phyloP scores from a whole-genome alignment of 805 yeast species.

The Candida sithepensis region DNA sequence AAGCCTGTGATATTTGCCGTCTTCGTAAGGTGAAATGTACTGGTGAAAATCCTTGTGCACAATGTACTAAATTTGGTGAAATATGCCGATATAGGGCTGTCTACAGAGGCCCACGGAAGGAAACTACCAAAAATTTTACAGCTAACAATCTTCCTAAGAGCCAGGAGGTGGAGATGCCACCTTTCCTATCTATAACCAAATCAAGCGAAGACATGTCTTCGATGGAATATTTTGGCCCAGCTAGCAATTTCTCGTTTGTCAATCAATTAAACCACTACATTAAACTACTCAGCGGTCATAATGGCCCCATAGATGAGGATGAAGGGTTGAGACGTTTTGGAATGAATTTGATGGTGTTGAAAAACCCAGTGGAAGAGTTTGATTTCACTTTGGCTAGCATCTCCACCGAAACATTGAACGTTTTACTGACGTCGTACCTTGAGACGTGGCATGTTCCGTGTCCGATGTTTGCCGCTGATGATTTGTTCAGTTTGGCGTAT shows the following conservation, averaged over 20 bases:
- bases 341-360: constrained; percentile 12
- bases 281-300: constrained; percentile 3
- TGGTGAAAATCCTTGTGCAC: constrained; percentile 7
- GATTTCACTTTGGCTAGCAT: constrained; percentile 12
- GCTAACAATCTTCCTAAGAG: background rate
- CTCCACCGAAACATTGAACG: constrained; percentile 9
- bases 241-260: constrained; percentile 24
- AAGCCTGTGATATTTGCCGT: constrained; percentile 19
- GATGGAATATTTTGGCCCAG: constrained; percentile 25
- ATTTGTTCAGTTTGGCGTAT: constrained; percentile 12
- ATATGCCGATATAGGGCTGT: constrained; percentile 10
- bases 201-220: constrained; percentile 7
- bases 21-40: constrained; percentile 14
- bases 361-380: constrained; percentile 9
- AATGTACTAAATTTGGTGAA: constrained; percentile 17
- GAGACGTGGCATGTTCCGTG: constrained; percentile 22
- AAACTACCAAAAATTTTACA: background rate
- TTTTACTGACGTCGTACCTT: constrained; percentile 16
- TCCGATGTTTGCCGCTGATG: constrained; percentile 21
- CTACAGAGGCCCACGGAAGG: constrained; percentile 1
- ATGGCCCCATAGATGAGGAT: constrained; percentile 8
- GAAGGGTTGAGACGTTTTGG: constrained; percentile 22
- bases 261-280: constrained; percentile 22
- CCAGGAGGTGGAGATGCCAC: constrained; percentile 2
- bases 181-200: constrained; percentile 6